A percentile compares a stretch with the other conserved stretches of the same genome.
phyloP scores from a whole-genome alignment of 352 stramenopile genomes.

The Saprolegnia parasitica region DNA sequence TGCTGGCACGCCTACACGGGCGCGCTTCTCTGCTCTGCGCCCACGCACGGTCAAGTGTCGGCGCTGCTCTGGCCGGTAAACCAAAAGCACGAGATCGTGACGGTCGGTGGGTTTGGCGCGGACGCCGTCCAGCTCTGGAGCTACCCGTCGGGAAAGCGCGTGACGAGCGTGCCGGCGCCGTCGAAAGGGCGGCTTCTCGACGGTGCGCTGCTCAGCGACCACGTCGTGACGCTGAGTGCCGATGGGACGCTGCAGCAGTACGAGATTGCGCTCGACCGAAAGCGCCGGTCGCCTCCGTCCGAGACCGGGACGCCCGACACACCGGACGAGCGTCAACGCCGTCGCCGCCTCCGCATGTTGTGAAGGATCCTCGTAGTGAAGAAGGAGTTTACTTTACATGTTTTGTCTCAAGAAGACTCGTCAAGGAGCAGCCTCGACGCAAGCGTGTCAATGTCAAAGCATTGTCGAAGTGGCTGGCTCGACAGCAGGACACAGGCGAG shows the following conservation, averaged over 20 bases:
- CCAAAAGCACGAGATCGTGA: slow-evolving; percentile 13
- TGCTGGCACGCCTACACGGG: slow-evolving; percentile 10
- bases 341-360: not conserved
- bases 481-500: too few species aligned
- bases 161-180: not conserved
- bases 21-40: not conserved
- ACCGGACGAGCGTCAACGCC: not conserved
- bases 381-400: too few species aligned
- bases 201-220: not conserved
- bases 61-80: slow-evolving; percentile 7
- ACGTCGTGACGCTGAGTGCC: slow-evolving; percentile 12
- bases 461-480: too few species aligned
- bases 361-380: too few species aligned
- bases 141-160: slow-evolving; percentile 7
- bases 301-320: not conserved
- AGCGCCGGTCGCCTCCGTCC: not conserved
- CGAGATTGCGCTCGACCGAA: slow-evolving; percentile 1
- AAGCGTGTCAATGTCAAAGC: too few species aligned
- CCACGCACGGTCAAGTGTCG: slow-evolving; percentile 16
- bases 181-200: slow-evolving; percentile 11
- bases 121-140: slow-evolving; percentile 15
- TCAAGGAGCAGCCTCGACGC: too few species aligned
- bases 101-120: not conserved
- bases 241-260: slow-evolving; percentile 18
- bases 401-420: too few species aligned